Evolutionary conservation across 257 asterid genomes (phyloP), one percentile per base, ranked within the genome.

Genomic region (Rhazya stricta): DNA sequence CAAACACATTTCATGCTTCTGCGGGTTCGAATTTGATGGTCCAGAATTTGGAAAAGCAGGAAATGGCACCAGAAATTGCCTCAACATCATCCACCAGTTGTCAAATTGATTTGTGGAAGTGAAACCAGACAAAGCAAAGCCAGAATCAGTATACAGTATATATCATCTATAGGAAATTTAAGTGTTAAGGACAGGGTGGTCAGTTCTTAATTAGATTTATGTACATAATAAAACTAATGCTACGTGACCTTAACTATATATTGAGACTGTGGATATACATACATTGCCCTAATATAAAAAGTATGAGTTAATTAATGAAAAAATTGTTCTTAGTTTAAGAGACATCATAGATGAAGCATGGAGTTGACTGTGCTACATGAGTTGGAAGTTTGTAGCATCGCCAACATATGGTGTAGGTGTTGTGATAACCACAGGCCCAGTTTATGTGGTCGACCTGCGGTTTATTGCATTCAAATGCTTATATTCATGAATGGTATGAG

Each of bases 71-170:
- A 29, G 89, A 89, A 73, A 86, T 74, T 58, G 84, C 84, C 37
- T 76, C 91, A 2, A 81, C 91, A 2, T 84, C 91, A 16, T 84
- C 89, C 41, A 84, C 91, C 0, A 82, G 85, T 45, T 85, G 86
- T 67, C 90, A 83, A 72, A 82, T 82, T 77, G 86, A 87, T 74
- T 56, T 83, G 74, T 80, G 90, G 91, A 87, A 83, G 74, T 88
- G 88, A 89, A 66, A 54, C 19, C 18, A 37, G 2, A 27, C 1
- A 37, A 74, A 45, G 25, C 15, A 43, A 70, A 62, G 18, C 53
- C 43, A 21, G 32, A 2, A 13, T 61, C 68, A 65, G 53, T 69
- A 61, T 36, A 45, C 34, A 16, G 51, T 41, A 63, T 34, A 70
- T 39, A 6, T 34, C 43, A 34, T 54, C 41, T 50, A 69, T 63